Conservation (phyloP, 2,329 filamentous ascomycete species). For the Pseudophaeomoniella oleicola region DNA sequence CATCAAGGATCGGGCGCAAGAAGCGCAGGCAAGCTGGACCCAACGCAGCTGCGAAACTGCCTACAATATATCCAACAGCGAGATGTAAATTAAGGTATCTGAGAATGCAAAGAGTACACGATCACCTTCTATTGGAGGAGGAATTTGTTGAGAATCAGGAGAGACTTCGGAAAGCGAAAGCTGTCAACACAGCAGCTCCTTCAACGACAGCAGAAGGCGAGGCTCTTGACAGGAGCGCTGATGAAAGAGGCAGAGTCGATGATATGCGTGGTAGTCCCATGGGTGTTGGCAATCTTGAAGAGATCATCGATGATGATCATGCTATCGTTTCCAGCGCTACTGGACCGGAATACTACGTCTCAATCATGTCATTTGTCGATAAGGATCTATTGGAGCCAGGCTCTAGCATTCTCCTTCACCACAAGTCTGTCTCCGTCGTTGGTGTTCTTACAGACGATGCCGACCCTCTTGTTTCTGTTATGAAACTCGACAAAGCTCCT, state of each 20-base stretch:
- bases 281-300: conserved; percentile 93
- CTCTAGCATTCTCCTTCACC: conserved; percentile 85
- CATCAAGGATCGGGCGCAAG: conserved; percentile 91
- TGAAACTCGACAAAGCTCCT: conserved; percentile 98
- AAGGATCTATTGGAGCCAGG: conserved; percentile 96
- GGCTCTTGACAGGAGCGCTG: conserved; percentile 73
- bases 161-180: conserved; percentile 81
- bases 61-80: conserved; percentile 84
- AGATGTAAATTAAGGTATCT: conserved; percentile 95
- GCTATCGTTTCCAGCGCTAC: conserved; percentile 97
- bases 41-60: conserved; percentile 89
- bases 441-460: conserved; percentile 93
- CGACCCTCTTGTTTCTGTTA: conserved; percentile 89
- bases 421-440: conserved; percentile 96
- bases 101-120: conserved; percentile 96
- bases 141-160: conserved; percentile 99
- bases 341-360: conserved; percentile 96
- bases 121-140: conserved; percentile 90
- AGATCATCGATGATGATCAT: conserved; percentile 98
- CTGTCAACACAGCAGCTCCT: conserved; percentile 47
- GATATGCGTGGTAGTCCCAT: conserved; percentile 98
- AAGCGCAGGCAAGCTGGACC: conserved; percentile 93
- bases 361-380: conserved; percentile 99
- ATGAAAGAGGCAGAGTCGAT: conserved; percentile 87
- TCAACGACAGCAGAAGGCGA: conserved; percentile 53